phyloP scores from a whole-genome alignment of 768 basidiomycete species.

The Pholiota conissans region DNA sequence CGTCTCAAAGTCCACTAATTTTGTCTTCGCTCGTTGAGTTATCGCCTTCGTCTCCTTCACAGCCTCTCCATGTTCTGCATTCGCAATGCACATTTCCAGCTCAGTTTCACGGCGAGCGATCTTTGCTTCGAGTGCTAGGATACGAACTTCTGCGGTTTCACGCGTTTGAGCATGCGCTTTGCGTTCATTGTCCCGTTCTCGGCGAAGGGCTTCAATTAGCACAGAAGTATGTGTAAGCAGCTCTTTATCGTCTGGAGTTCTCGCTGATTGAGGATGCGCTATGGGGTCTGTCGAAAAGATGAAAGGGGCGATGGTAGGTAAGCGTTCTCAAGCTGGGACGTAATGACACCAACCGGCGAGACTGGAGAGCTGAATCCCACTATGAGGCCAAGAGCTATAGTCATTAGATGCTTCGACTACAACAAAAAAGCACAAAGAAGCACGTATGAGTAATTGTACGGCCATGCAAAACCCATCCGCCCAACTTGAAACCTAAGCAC shows the following conservation, averaged over 20 bases:
- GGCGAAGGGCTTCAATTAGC: slow-evolving; percentile 42
- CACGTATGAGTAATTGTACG: background rate
- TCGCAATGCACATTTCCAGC: slow-evolving; percentile 35
- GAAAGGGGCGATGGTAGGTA: background rate
- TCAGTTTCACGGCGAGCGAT: slow-evolving; percentile 59
- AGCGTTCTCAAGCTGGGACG: background rate
- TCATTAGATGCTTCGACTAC: slow-evolving; percentile 47
- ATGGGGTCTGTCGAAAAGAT: background rate
- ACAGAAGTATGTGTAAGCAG: slow-evolving; percentile 41
- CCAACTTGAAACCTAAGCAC: slow-evolving; percentile 16
- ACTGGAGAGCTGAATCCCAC: slow-evolving; percentile 38
- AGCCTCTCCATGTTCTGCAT: background rate
- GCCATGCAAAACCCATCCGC: slow-evolving; percentile 3
- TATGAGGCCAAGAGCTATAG: slow-evolving; percentile 46
- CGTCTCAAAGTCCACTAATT: background rate
- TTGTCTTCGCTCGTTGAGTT: background rate
- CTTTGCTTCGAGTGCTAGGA: slow-evolving; percentile 49
- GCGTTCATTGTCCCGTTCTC: slow-evolving; percentile 45
- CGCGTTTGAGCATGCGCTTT: slow-evolving; percentile 39
- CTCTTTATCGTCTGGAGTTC: slow-evolving; percentile 22
- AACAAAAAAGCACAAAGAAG: background rate
- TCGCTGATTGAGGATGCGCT: too few relatives aligned
- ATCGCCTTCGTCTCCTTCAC: background rate
- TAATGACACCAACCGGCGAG: slow-evolving; percentile 40
- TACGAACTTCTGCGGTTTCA: slow-evolving; percentile 38